Percentiles rank a stretch among this genome's conserved stretches.
Evolutionary conservation across 805 yeast genomes (phyloP).

Genomic region (Candida anglica): DNA sequence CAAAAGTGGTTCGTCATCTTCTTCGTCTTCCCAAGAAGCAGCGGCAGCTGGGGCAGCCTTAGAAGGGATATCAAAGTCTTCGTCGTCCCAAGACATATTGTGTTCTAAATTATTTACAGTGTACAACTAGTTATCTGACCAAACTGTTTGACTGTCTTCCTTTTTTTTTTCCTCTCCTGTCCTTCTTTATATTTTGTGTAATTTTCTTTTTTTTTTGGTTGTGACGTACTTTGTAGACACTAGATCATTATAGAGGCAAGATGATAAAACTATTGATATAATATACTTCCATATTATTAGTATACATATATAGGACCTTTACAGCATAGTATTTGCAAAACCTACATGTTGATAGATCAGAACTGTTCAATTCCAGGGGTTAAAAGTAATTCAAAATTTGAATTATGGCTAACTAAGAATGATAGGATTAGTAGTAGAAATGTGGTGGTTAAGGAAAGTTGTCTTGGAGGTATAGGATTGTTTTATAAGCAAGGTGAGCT

Average conservation of each 20-base stretch:
- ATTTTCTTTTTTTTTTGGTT: constrained; percentile 2
- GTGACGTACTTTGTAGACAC: too few species aligned
- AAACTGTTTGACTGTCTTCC: not conserved
- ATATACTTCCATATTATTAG: too few species aligned
- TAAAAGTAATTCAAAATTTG: constrained; percentile 4
- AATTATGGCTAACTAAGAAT: constrained; percentile 9
- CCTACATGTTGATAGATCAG: constrained; percentile 1
- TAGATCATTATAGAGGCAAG: not conserved
- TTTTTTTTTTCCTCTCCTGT: not conserved
- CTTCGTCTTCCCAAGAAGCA: constrained; percentile 81
- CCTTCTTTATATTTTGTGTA: too few species aligned
- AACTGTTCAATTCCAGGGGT: constrained; percentile 8
- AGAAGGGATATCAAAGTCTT: constrained; percentile 74
- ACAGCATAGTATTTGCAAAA: too few species aligned
- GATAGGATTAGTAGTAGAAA: constrained; percentile 11
- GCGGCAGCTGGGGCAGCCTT: constrained; percentile 39
- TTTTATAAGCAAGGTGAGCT: constrained; percentile 8
- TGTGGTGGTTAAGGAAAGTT: constrained; percentile 9
- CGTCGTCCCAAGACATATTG: constrained; percentile 73
- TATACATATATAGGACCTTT: too few species aligned
- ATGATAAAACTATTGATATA: not conserved
- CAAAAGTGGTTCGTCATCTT: constrained; percentile 71
- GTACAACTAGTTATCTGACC: not conserved
- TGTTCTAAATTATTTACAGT: not conserved
- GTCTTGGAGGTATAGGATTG: constrained; percentile 31